Conservation (phyloP, 768 basidiomycete species). For the Amanita rubescens region DNA sequence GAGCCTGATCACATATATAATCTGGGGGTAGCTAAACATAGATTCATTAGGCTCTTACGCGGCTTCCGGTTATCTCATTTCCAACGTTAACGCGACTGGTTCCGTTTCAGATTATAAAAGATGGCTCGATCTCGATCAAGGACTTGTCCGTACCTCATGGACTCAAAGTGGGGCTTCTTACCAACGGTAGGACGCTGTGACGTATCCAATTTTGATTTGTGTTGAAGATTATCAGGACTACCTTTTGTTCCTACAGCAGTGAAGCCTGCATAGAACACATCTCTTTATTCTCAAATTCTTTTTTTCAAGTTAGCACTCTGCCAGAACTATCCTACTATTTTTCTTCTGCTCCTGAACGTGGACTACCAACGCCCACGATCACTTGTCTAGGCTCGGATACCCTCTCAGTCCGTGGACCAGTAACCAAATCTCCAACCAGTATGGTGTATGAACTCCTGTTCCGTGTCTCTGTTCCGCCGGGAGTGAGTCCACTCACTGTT, state of each 20-base stretch:
- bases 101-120: slow-evolving; percentile 43
- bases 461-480: slow-evolving; percentile 31
- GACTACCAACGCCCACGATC: slow-evolving; percentile 49
- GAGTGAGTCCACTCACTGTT: slow-evolving; percentile 10
- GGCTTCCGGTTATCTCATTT: slow-evolving; percentile 54
- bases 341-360: slow-evolving; percentile 35
- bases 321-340: slow-evolving; percentile 42
- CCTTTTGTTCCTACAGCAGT: slow-evolving; percentile 64
- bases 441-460: slow-evolving; percentile 65
- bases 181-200: slow-evolving; percentile 35
- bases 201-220: not conserved
- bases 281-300: slow-evolving; percentile 17
- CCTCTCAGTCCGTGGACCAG: slow-evolving; percentile 45
- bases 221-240: slow-evolving; percentile 23
- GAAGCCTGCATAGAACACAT: slow-evolving; percentile 57
- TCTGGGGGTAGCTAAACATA: not conserved
- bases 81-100: slow-evolving; percentile 36
- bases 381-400: slow-evolving; percentile 53
- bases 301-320: slow-evolving; percentile 16
- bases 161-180: slow-evolving; percentile 40
- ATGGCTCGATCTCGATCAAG: slow-evolving; percentile 66
- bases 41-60: slow-evolving; percentile 56
- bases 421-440: slow-evolving; percentile 35
- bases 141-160: slow-evolving; percentile 53
- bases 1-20: slow-evolving; percentile 5